Evolutionary conservation across 306 rosid genomes (phyloP).

Genomic region (Sechiopsis laciniata): DNA sequence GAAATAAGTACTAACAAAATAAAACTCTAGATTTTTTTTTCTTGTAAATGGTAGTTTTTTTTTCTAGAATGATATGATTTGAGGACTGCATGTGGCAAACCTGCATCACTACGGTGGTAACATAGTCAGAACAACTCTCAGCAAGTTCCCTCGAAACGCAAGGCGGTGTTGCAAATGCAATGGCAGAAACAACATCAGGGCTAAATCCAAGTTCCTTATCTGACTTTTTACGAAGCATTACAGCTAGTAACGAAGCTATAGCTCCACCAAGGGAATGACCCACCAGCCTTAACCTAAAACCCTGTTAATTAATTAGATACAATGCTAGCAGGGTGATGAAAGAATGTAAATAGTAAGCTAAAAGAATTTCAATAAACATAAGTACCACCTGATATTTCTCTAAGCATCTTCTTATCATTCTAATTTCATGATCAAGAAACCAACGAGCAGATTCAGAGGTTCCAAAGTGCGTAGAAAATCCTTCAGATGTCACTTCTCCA

Average conservation of each 20-base stretch:
- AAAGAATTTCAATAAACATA: constrained; percentile 9
- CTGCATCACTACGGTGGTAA: constrained; percentile 89
- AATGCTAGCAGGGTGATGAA: constrained; percentile 19
- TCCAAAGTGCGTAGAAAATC: constrained; percentile 88
- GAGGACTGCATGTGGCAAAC: constrained; percentile 37
- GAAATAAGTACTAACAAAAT: constrained; percentile 1
- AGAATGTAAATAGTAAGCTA: constrained; percentile 22
- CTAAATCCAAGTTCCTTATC: constrained; percentile 77
- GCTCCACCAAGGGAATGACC: constrained; percentile 99
- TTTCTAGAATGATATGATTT: constrained; percentile 20
- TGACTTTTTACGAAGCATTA: constrained; percentile 72
- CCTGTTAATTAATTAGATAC: constrained; percentile 65
- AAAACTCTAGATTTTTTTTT: neutral
- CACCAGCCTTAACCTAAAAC: constrained; percentile 82
- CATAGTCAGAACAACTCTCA: constrained; percentile 73
- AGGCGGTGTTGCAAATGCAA: constrained; percentile 79
- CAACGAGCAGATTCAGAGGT: constrained; percentile 89
- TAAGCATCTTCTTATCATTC: constrained; percentile 53
- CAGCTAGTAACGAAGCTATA: constrained; percentile 79
- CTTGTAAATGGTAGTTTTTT: neutral
- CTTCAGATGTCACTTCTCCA: constrained; percentile 71
- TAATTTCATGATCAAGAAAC: constrained; percentile 79
- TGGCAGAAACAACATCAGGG: constrained; percentile 79
- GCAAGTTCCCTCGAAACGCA: constrained; percentile 87
- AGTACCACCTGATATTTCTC: constrained; percentile 66